Evolutionary conservation across 2,329 filamentous ascomycete genomes (phyloP).

Genomic region (Dothistroma septosporum): DNA sequence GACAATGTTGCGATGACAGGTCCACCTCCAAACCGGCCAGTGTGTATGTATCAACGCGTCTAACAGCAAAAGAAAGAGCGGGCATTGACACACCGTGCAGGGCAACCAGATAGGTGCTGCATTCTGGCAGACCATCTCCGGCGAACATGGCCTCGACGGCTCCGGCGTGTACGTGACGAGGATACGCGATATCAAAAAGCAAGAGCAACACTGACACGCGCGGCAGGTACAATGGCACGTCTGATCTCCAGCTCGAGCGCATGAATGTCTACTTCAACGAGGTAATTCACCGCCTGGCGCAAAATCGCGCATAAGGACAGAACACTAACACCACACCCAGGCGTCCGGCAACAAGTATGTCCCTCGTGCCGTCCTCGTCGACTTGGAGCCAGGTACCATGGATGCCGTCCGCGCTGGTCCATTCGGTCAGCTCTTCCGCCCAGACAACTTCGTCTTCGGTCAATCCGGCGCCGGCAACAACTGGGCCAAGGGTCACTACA

Average conservation of each 20-base stretch:
- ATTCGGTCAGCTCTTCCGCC: constrained; percentile 99
- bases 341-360: constrained; percentile 98
- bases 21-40: constrained; percentile 99
- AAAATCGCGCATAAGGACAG: not conserved
- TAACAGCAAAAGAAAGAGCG: constrained; percentile 24
- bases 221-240: constrained; percentile 88
- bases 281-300: constrained; percentile 45
- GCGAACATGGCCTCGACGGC: constrained; percentile 90
- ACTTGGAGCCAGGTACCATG: constrained; percentile 99
- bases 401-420: constrained; percentile 95
- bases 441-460: constrained; percentile 99
- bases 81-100: constrained; percentile 45
- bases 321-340: constrained; percentile 45
- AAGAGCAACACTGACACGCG: constrained; percentile 25
- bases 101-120: constrained; percentile 99
- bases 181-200: not conserved
- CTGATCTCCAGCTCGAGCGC: constrained; percentile 98
- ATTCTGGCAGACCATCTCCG: constrained; percentile 72
- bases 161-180: constrained; percentile 85
- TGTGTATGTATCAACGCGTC: constrained; percentile 65
- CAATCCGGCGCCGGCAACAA: constrained; percentile 99
- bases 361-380: constrained; percentile 98
- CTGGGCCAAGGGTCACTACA: constrained; percentile 99
- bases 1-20: constrained; percentile 60
- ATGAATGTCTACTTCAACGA: constrained; percentile 99